Percentiles rank a stretch among this genome's conserved stretches.
Evolutionary conservation across 345 rosid species (phyloP).

Genomic region (Eucalyptus guilfoylei): DNA sequence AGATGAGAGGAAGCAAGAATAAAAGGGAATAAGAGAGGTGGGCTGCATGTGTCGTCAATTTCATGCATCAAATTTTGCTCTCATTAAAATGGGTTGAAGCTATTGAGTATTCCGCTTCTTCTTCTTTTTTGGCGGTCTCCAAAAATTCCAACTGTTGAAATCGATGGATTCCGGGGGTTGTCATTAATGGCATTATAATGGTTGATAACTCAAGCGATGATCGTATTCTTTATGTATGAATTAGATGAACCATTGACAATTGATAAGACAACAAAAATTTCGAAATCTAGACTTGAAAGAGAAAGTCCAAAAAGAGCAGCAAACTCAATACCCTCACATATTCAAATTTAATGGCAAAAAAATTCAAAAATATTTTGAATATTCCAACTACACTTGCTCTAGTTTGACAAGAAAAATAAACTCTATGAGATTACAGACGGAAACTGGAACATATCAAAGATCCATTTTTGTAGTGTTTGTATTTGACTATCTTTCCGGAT

Average conservation of each 20-base stretch:
- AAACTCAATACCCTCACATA: not conserved
- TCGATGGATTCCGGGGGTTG: not conserved
- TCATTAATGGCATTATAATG: not conserved
- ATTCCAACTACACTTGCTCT: not conserved
- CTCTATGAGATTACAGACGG: rapidly evolving
- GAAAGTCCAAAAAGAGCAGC: not conserved
- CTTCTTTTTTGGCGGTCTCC: not conserved
- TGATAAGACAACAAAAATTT: not conserved
- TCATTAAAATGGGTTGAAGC: not conserved
- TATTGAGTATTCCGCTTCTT: not conserved
- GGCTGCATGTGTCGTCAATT: not conserved
- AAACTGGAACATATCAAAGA: not conserved
- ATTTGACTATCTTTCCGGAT: not conserved
- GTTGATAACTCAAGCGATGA: not conserved
- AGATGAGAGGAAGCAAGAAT: not conserved
- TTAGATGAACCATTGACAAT: not conserved
- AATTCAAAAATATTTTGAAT: not conserved
- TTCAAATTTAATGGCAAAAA: not conserved
- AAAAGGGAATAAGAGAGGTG: not conserved
- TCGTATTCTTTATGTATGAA: not conserved
- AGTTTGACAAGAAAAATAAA: not conserved
- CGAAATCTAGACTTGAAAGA: not conserved
- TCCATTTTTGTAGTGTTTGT: not conserved
- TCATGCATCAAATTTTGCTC: not conserved
- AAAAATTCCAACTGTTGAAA: not conserved